Evolutionary conservation across 1,284 basidiomycete genomes (phyloP).

Genomic region (Leucoagaricus sp.): DNA sequence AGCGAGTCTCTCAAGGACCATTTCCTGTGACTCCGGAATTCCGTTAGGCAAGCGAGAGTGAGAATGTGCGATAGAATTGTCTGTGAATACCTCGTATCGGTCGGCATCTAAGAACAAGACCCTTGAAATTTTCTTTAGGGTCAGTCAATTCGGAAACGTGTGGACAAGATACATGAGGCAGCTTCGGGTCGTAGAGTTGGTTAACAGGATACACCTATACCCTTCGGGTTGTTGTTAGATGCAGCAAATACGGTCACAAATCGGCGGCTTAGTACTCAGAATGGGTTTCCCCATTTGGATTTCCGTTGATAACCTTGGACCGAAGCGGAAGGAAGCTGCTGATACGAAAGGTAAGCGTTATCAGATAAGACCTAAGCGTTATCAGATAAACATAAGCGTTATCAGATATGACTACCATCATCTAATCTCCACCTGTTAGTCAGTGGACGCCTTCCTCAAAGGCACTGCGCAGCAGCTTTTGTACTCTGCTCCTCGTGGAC

Average conservation of each 20-base stretch:
- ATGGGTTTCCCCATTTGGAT: slow-evolving; percentile 4
- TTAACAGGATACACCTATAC: no score
- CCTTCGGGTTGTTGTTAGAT: no score
- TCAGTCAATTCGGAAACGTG: background rate
- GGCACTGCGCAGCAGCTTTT: background rate
- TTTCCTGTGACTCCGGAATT: background rate
- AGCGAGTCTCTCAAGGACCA: background rate
- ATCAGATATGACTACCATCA: slow-evolving; percentile 10
- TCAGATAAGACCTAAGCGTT: background rate
- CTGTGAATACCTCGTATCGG: background rate
- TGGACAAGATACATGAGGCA: background rate
- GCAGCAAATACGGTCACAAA: background rate
- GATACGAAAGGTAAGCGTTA: no score
- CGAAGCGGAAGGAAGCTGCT: background rate
- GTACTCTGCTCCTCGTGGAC: background rate
- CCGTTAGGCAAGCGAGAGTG: slow-evolving; percentile 1
- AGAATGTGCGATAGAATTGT: background rate
- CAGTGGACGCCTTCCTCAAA: background rate
- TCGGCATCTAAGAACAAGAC: slow-evolving; percentile 1
- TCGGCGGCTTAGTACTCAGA: background rate
- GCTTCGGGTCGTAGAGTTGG: no score
- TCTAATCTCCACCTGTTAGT: background rate
- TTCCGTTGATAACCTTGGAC: background rate
- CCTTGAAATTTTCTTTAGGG: background rate
- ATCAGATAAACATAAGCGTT: slow-evolving; percentile 15